Evolutionary conservation across 371 early-diverging fungal species (phyloP), one percentile per base, ranked within the genome.

Genomic region (Coemansia sp.): DNA sequence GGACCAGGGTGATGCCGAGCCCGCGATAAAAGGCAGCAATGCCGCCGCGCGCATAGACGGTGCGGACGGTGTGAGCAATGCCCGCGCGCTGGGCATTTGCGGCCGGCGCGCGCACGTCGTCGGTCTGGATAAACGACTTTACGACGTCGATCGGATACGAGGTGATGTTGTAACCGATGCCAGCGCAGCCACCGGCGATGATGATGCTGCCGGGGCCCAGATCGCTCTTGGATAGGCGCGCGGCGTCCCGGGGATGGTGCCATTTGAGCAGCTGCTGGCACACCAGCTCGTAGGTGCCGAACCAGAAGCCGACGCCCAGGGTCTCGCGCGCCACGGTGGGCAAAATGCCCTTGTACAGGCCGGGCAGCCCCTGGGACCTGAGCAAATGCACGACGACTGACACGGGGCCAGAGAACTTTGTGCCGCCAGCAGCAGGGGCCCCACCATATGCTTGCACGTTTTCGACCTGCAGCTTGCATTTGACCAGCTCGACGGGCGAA

Each of bases 281-380:
- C 1, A 85, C 81, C 38, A 86, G 78, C 78, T 98, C 96, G 67
- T 98, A 98, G 6, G 89, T 82, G 62, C 97, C 96, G 72, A 98
- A 98, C 96, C 97, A 98, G 13, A 89, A 92, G 0, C 89, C 94
- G 26, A 94, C 94, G 43, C 98, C 98, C n/a, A 91, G 87, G 4
- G 88, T 79, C 72, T 96, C 98, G 43, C 96, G 85, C 31, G 94
- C 79, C 39, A 95, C 78, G 0, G 97, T 98, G 1, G 92, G 93
- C 5, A 89, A 62, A 68, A 92, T 92, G 1, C 98, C 98, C 62
- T 87, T 86, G 74, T 94, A 98, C 52, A 96, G 85, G 0, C 94
- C 96, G 1, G 70, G 57, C 7, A 93, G 31, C 1, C 96, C 95
- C 59, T 93, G 79, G 5, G 85, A 79, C 67, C 78, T 72, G 49